These are phyloP conservation scores for Dittrichia graveolens DNA, from an alignment of 129 eudicot genomes.

Conservation along the genomic window DNA sequence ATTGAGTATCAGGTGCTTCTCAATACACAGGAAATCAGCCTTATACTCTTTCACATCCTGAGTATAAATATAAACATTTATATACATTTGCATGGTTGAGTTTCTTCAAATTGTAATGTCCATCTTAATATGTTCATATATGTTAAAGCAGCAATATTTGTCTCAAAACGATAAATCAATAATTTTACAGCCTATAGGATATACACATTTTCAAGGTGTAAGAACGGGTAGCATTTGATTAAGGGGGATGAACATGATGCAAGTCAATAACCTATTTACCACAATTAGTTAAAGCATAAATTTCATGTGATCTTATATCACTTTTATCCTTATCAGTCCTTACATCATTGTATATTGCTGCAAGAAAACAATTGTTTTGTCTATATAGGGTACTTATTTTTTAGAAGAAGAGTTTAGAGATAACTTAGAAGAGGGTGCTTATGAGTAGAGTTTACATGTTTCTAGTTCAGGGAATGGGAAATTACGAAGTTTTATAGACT, in stretches of 20 bases:
- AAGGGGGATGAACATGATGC: neutral
- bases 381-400: too few relatives aligned
- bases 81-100: constrained; percentile 3
- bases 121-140: neutral
- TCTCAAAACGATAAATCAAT: neutral
- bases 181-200: neutral
- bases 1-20: constrained; percentile 54
- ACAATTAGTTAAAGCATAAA: neutral
- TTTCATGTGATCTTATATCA: neutral
- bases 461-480: too few relatives aligned
- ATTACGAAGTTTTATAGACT: too few relatives aligned
- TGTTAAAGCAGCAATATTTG: neutral
- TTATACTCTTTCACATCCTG: neutral
- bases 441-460: too few relatives aligned
- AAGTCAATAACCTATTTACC: neutral
- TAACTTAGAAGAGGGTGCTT: too few relatives aligned
- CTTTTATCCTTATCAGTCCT: too few relatives aligned
- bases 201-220: constrained; percentile 3
- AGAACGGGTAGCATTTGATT: neutral
- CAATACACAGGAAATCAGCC: neutral
- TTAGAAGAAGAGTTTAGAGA: too few relatives aligned
- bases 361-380: too few relatives aligned
- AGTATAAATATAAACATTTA: neutral
- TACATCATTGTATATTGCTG: neutral
- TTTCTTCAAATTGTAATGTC: neutral